Evolutionary conservation across 768 basidiomycete genomes (phyloP).

Genomic region (Mycena metata): DNA sequence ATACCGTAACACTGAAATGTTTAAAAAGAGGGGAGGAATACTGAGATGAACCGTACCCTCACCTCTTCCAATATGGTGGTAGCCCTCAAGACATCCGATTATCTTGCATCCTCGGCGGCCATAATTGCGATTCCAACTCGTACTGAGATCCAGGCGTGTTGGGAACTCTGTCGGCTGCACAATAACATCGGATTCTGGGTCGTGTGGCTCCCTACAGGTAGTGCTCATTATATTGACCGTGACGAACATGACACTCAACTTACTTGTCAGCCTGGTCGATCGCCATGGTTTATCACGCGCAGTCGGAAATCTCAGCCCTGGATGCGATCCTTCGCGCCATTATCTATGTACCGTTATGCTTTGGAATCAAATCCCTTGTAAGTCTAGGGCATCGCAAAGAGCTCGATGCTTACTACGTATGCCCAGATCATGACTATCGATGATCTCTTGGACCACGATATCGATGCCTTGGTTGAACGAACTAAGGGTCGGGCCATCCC

Average conservation of each 20-base stretch:
- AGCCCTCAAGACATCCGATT: background rate
- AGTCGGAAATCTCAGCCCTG: constrained; percentile 36
- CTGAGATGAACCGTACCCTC: background rate
- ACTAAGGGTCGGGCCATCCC: constrained; percentile 45
- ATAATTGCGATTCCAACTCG: constrained; percentile 38
- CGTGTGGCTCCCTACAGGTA: constrained; percentile 47
- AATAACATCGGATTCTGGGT: constrained; percentile 51
- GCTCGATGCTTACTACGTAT: background rate
- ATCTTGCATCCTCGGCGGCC: background rate
- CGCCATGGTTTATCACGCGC: constrained; percentile 48
- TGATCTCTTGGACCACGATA: constrained; percentile 47
- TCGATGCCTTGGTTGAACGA: constrained; percentile 45
- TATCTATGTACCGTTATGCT: constrained; percentile 46
- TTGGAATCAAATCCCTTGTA: constrained; percentile 49
- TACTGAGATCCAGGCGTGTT: constrained; percentile 46
- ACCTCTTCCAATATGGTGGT: background rate
- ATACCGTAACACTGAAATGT: background rate
- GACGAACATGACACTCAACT: background rate
- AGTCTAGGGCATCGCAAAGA: constrained; percentile 1
- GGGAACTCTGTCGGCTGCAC: constrained; percentile 49
- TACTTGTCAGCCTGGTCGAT: constrained; percentile 46
- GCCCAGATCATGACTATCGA: constrained; percentile 50
- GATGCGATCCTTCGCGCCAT: constrained; percentile 38
- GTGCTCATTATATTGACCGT: background rate
- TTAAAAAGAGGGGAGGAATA: background rate